Conservation (phyloP, 106 monocot species). For the Narthecium ossifragum region DNA sequence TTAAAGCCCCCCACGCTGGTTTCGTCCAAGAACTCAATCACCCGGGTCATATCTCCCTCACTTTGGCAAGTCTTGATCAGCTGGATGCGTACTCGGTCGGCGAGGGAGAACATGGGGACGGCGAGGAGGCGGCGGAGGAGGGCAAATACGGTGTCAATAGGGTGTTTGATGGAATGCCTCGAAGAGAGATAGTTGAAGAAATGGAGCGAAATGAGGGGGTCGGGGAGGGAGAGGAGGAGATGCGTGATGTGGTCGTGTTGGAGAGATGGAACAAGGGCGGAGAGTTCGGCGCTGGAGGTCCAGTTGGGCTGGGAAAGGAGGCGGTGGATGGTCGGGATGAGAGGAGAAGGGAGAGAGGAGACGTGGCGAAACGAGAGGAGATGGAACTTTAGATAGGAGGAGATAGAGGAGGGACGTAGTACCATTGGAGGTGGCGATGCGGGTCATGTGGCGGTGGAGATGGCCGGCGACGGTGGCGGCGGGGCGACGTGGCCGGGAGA, state of each 20-base stretch:
- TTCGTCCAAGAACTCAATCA: conserved; percentile 22
- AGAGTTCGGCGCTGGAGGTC: conserved; percentile 30
- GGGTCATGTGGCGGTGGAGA: not conserved
- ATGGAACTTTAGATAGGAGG: not conserved
- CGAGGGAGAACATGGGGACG: conserved; percentile 14
- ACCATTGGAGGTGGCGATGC: not conserved
- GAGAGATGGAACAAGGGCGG: conserved; percentile 21
- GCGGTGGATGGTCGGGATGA: conserved; percentile 8
- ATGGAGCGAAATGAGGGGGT: conserved; percentile 13
- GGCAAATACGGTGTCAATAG: conserved; percentile 18
- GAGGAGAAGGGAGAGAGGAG: not conserved
- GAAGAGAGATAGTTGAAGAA: conserved; percentile 46
- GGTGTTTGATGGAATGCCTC: conserved; percentile 39
- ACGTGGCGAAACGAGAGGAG: not conserved
- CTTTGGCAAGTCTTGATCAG: conserved; percentile 39
- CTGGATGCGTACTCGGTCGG: conserved; percentile 27
- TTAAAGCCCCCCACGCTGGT: conserved; percentile 21
- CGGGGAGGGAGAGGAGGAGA: conserved; percentile 26
- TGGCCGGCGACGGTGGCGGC: not conserved
- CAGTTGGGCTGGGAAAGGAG: conserved; percentile 39
- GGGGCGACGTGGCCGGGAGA: not conserved
- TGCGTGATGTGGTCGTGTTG: conserved; percentile 20
- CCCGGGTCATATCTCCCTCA: conserved; percentile 23
- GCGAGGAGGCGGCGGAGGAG: conserved; percentile 45
- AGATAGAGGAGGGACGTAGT: conserved; percentile 3